A percentile compares a stretch with the other conserved stretches of the same genome.
Conservation (phyloP, 345 rosid species). For the Anastatica hierochuntica region DNA sequence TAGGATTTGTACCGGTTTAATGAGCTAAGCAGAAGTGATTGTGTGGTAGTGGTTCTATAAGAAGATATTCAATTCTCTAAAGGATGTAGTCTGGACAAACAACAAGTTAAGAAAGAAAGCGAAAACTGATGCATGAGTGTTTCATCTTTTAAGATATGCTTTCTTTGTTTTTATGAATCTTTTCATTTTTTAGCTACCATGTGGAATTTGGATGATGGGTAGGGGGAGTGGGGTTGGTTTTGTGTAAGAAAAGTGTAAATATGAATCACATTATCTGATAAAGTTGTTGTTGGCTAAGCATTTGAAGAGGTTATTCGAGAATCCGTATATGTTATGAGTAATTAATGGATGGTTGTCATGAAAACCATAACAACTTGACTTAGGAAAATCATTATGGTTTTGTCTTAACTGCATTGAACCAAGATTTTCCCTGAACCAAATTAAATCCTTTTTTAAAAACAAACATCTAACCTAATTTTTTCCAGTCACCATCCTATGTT, state of each 20-base stretch:
- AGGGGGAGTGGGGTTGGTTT: conserved; percentile 4
- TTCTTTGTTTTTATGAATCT: conserved; percentile 6
- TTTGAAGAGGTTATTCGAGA: too few relatives aligned
- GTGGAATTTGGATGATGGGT: background rate
- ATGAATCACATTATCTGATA: background rate
- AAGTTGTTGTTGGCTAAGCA: background rate
- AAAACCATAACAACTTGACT: too few relatives aligned
- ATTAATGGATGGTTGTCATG: too few relatives aligned
- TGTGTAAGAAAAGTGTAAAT: conserved; percentile 14
- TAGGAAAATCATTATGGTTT: too few relatives aligned
- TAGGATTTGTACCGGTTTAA: background rate
- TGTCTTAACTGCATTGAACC: too few relatives aligned
- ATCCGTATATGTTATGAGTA: too few relatives aligned
- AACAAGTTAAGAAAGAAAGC: conserved; percentile 56
- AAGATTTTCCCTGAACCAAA: too few relatives aligned
- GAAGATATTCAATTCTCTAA: conserved; percentile 63
- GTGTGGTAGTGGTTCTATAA: conserved; percentile 65
- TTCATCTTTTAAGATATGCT: background rate
- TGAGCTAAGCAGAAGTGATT: conserved; percentile 1
- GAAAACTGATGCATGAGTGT: conserved; percentile 4
- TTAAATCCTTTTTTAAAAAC: too few relatives aligned
- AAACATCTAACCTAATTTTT: too few relatives aligned
- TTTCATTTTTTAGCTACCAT: conserved; percentile 1
- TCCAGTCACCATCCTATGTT: too few relatives aligned
- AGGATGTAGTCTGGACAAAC: conserved; percentile 87